Evolutionary conservation across 73 alveolate species (phyloP), one percentile per base, ranked within the genome.

Genomic region (Blepharisma japonicum): DNA sequence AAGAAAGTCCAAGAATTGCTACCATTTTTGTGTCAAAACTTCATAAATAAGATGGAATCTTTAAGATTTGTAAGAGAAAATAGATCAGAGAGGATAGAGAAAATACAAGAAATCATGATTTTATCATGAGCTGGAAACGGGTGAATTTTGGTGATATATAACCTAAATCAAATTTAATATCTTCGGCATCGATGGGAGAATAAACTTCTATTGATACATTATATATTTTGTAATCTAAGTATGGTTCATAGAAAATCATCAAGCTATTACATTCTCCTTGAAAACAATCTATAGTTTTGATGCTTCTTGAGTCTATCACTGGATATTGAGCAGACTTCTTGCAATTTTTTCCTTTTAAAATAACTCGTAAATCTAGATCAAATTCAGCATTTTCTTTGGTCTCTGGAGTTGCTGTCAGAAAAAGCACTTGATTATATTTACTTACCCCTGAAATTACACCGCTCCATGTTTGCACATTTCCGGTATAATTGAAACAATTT

Each of bases 321-420:
- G 23, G 18, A 14, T 61, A 9, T 14, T 61, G n/a, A 14, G 14
- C 47, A 61, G 14, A 39, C 47, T 14, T 20, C 47, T 14, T 39
- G 0, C 14, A 11, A 61, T 14, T 61, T 61, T 61, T 14, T 39
- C 14, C 23, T 14, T n/a, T 20, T 39, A 61, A 9, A 25, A 32
- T 32, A 1, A 32, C 42, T 32, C 42, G 42, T 3, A 32, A 32
- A 32, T 32, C 42, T 3, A 32, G 3, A 32, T 61, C 23, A 25
- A 61, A 61, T 8, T 61, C 50, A n/a, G 5, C 11, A 9, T n/a
- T 20, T 25, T n/a, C 14, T 61, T n/a, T 20, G 0, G 74, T 14
- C 2, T n/a, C 18, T 18, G 74, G 74, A 25, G 74, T 61, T 25
- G 46, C 74, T 61, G 74, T 18, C 74, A 61, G 14, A 25, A 14